A percentile compares a stretch with the other conserved stretches of the same genome.
Conservation (phyloP, 768 basidiomycete species). For the Kwoniella europaea region DNA sequence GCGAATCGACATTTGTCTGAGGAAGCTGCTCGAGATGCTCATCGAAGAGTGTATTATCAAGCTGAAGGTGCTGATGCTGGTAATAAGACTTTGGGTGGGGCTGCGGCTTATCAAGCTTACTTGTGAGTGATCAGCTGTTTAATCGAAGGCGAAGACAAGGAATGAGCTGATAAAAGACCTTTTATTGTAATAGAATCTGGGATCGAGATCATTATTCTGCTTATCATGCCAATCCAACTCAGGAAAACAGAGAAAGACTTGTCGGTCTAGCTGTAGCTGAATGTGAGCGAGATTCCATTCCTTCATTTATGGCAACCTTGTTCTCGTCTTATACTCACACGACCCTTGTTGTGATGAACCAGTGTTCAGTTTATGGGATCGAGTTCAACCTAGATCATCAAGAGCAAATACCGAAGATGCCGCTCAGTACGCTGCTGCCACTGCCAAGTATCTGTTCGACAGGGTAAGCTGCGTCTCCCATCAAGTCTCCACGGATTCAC, state of each 20-base stretch:
- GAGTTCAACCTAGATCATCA: constrained; percentile 38
- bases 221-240: constrained; percentile 43
- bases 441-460: constrained; percentile 53
- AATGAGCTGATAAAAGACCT: constrained; percentile 17
- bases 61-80: constrained; percentile 46
- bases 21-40: constrained; percentile 49
- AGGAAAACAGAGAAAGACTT: constrained; percentile 54
- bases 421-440: constrained; percentile 51
- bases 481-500: neutral
- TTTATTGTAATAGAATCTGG: constrained; percentile 40
- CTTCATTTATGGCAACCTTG: neutral
- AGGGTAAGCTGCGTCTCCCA: constrained; percentile 30
- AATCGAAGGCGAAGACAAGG: too few species aligned
- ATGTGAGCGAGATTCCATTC: constrained; percentile 33
- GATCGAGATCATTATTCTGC: constrained; percentile 52
- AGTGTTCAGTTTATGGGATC: constrained; percentile 52
- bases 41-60: constrained; percentile 48
- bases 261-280: constrained; percentile 56
- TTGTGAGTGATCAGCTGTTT: constrained; percentile 36
- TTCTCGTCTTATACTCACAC: neutral
- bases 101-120: constrained; percentile 56
- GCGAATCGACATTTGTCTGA: constrained; percentile 48
- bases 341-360: neutral
- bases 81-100: constrained; percentile 51
- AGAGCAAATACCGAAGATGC: constrained; percentile 45